Evolutionary conservation across 495 filamentous ascomycete genomes (phyloP).

Genomic region (Aspergillus saccharolyticus): DNA sequence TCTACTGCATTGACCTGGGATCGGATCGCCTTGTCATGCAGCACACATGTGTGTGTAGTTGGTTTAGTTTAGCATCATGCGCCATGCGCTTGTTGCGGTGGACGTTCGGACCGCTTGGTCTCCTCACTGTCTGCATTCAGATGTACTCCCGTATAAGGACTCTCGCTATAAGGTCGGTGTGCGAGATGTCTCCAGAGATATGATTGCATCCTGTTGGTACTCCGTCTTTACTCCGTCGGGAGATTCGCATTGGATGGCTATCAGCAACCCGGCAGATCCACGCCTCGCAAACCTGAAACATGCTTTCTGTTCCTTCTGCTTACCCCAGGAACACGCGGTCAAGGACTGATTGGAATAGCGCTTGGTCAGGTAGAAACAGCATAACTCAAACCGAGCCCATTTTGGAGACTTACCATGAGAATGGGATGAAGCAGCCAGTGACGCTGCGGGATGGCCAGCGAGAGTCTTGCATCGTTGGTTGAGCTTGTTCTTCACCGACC

Average conservation of each 20-base stretch:
- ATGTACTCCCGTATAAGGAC: not conserved
- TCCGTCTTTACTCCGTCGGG: too few relatives aligned
- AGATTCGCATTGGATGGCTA: not conserved
- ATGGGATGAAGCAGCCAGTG: constrained; percentile 3
- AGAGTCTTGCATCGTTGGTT: not conserved
- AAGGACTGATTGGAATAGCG: not conserved
- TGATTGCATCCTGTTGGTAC: too few relatives aligned
- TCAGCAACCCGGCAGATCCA: not conserved
- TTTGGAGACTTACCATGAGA: too few relatives aligned
- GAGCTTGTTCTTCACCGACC: constrained; percentile 3
- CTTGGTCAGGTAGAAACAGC: constrained; percentile 6
- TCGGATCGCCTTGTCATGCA: constrained; percentile 2
- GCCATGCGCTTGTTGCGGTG: not conserved
- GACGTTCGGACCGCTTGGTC: not conserved
- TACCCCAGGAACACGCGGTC: not conserved
- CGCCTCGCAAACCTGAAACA: not conserved
- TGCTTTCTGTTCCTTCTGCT: not conserved
- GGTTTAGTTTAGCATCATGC: too few relatives aligned
- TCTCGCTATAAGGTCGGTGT: not conserved
- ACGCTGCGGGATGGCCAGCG: not conserved
- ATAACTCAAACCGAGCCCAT: constrained; percentile 1
- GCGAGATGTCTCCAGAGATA: not conserved
- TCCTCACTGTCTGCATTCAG: not conserved
- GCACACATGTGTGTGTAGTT: not conserved
- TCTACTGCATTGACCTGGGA: not conserved